Evolutionary conservation across 768 basidiomycete genomes (phyloP).

Genomic region (Rhodotorula taiwanensis): DNA sequence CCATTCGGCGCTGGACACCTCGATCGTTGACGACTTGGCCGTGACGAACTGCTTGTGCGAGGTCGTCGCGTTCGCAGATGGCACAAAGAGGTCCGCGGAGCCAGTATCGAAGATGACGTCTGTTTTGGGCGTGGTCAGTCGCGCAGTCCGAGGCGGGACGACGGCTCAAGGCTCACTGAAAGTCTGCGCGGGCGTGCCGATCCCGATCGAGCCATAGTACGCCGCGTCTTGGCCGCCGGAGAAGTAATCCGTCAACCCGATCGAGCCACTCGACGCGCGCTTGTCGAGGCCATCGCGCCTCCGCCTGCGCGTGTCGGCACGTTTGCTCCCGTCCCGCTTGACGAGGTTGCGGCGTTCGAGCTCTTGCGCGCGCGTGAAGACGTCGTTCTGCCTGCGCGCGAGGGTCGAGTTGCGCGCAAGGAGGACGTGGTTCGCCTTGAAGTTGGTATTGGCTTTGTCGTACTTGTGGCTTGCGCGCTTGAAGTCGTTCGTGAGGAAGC

Average conservation of each 20-base stretch:
- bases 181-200: conserved; percentile 26
- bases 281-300: conserved; percentile 10
- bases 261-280: conserved; percentile 13
- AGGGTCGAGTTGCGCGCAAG: conserved; percentile 5
- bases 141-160: too few species aligned
- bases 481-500: conserved; percentile 32
- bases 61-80: conserved; percentile 6
- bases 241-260: conserved; percentile 32
- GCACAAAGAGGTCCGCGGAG: conserved; percentile 25
- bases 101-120: conserved; percentile 28
- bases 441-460: conserved; percentile 16
- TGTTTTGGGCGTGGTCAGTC: neutral
- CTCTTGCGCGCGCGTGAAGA: conserved; percentile 13
- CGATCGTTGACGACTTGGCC: conserved; percentile 3
- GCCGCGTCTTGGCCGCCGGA: conserved; percentile 32
- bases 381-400: conserved; percentile 12
- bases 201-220: conserved; percentile 22
- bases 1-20: conserved; percentile 25
- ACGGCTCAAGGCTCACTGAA: conserved; percentile 4
- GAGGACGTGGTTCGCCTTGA: conserved; percentile 25
- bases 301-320: neutral
- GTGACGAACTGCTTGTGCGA: conserved; percentile 22
- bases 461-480: conserved; percentile 13
- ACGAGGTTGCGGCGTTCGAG: conserved; percentile 8
- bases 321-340: conserved; percentile 2